These are phyloP conservation scores for Gymnopus androsaceus DNA, from an alignment of 1,284 basidiomycete species.

Conservation along the genomic window DNA sequence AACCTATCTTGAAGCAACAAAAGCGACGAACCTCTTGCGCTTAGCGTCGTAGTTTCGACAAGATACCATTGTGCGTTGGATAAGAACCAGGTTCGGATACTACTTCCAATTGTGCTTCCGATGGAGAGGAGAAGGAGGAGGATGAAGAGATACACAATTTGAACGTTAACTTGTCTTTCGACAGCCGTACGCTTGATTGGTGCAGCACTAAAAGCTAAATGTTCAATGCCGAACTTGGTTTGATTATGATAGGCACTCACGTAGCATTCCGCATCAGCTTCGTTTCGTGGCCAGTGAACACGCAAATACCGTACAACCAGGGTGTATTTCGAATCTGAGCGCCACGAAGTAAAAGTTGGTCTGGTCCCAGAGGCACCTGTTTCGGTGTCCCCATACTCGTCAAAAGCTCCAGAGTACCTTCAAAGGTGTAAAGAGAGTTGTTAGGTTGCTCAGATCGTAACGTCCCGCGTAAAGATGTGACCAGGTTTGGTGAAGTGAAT, in stretches of 20 bases:
- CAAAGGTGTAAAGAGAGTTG: constrained; percentile 96
- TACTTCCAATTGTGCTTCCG: constrained; percentile 90
- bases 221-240: constrained; percentile 7
- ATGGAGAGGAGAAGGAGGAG: constrained; percentile 86
- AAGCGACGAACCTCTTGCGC: constrained; percentile 53
- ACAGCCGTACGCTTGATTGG: constrained; percentile 97
- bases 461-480: constrained; percentile 77
- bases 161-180: constrained; percentile 93
- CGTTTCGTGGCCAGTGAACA: constrained; percentile 98
- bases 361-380: constrained; percentile 90
- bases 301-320: constrained; percentile 93
- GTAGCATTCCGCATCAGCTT: constrained; percentile 97
- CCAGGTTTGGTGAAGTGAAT: constrained; percentile 78
- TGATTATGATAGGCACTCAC: constrained; percentile 47
- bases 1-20: not conserved
- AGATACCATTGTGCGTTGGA: constrained; percentile 86
- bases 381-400: constrained; percentile 62
- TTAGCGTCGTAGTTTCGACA: constrained; percentile 54
- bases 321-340: constrained; percentile 96
- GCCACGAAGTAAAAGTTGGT: constrained; percentile 92
- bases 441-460: constrained; percentile 96
- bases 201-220: constrained; percentile 64
- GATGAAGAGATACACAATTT: constrained; percentile 95
- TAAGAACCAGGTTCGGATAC: constrained; percentile 89
- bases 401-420: constrained; percentile 77